A percentile compares a stretch with the other conserved stretches of the same genome.
Conservation (phyloP, 306 rosid species). For the Ceratonia siliqua region DNA sequence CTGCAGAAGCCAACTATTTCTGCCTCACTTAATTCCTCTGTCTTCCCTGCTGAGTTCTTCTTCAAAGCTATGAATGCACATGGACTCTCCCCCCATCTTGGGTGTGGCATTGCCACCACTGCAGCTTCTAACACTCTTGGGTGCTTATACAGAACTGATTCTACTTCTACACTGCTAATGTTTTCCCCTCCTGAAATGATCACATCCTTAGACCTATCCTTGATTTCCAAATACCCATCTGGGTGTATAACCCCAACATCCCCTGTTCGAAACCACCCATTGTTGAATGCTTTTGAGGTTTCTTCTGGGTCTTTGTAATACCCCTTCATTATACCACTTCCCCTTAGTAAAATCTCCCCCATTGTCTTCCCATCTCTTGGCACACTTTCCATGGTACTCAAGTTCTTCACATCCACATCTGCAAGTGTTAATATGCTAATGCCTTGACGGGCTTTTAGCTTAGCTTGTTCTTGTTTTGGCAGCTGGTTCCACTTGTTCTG, state of each 20-base stretch:
- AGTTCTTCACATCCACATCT: conserved; percentile 61
- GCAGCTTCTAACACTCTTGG: conserved; percentile 62
- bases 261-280: conserved; percentile 71
- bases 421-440: conserved; percentile 49
- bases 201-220: conserved; percentile 69
- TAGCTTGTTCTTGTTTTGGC: conserved; percentile 39
- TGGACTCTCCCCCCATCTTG: conserved; percentile 74
- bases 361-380: conserved; percentile 52
- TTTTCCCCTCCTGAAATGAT: conserved; percentile 80
- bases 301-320: conserved; percentile 52
- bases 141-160: conserved; percentile 52
- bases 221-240: conserved; percentile 70
- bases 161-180: conserved; percentile 68
- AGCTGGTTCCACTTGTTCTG: conserved; percentile 53
- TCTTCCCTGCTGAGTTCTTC: not conserved
- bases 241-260: conserved; percentile 67
- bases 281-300: conserved; percentile 45
- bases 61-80: conserved; percentile 59
- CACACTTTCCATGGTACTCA: conserved; percentile 57
- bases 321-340: conserved; percentile 70
- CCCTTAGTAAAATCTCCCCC: conserved; percentile 72
- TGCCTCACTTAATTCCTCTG: too few relatives aligned
- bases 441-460: conserved; percentile 66
- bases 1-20: conserved; percentile 40
- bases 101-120: conserved; percentile 75